Evolutionary conservation across 768 basidiomycete species (phyloP).

Genomic region (Hebeloma cylindrosporum): DNA sequence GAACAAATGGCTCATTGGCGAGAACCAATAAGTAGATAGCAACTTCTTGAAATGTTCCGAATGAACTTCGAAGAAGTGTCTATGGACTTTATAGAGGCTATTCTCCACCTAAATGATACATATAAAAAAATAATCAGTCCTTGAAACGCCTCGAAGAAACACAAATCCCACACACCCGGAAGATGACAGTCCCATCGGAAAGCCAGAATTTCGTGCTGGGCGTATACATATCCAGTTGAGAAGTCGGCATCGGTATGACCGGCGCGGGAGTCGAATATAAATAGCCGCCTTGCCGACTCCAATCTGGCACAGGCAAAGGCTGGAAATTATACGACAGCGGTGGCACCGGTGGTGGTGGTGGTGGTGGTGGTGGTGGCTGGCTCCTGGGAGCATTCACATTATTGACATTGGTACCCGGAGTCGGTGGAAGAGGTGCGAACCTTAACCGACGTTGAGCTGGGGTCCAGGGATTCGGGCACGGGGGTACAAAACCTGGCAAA

Average conservation of each 20-base stretch:
- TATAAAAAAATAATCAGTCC: slow-evolving; percentile 1
- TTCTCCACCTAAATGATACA: slow-evolving; percentile 20
- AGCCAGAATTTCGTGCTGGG: slow-evolving; percentile 18
- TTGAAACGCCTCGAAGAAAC: not conserved
- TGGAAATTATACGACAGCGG: not conserved
- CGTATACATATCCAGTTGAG: slow-evolving; percentile 1
- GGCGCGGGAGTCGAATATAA: slow-evolving; percentile 14
- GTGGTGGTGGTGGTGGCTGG: not conserved
- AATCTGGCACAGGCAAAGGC: not conserved
- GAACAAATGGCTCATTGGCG: slow-evolving; percentile 16
- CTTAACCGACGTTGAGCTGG: slow-evolving; percentile 10
- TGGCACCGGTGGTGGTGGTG: not conserved
- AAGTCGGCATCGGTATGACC: not conserved
- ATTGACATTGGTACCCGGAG: slow-evolving; percentile 2
- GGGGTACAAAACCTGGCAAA: too few relatives aligned
- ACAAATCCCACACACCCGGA: slow-evolving; percentile 15
- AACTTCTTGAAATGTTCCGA: slow-evolving; percentile 23
- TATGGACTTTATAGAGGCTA: slow-evolving; percentile 24
- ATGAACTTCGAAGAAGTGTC: slow-evolving; percentile 28
- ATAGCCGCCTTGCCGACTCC: not conserved
- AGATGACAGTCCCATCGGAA: slow-evolving; percentile 19
- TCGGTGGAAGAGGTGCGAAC: slow-evolving; percentile 18
- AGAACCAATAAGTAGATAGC: slow-evolving; percentile 10
- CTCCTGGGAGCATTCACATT: too few relatives aligned
- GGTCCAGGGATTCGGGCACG: too few relatives aligned